A percentile compares a stretch with the other conserved stretches of the same genome.
phyloP scores from a whole-genome alignment of 2,329 filamentous ascomycete genomes.

The Zymoseptoria passerinii region DNA sequence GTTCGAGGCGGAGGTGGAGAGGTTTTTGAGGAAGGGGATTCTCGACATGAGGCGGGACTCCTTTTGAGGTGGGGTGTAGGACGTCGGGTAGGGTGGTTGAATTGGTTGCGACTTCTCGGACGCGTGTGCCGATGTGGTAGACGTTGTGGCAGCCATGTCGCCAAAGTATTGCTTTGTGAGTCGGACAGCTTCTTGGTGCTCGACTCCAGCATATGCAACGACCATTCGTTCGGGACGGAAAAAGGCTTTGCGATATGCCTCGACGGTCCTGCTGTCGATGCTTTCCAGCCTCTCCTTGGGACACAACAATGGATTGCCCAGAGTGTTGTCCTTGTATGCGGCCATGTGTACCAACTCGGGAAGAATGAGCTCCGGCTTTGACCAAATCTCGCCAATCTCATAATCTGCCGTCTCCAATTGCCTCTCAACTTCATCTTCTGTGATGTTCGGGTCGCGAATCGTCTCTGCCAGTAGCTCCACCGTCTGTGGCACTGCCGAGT shows the following conservation, averaged over 20 bases:
- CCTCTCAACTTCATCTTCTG: conserved; percentile 74
- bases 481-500: conserved; percentile 75
- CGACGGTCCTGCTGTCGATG: conserved; percentile 66
- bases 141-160: conserved; percentile 55
- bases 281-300: conserved; percentile 69
- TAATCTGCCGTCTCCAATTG: conserved; percentile 90
- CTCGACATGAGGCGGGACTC: conserved; percentile 67
- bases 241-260: conserved; percentile 72
- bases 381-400: conserved; percentile 96
- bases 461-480: conserved; percentile 85
- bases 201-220: conserved; percentile 86
- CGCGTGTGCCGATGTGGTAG: conserved; percentile 25
- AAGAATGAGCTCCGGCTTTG: conserved; percentile 89
- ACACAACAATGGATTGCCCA: conserved; percentile 88
- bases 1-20: conserved; percentile 64
- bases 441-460: conserved; percentile 76
- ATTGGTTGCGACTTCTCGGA: conserved; percentile 19
- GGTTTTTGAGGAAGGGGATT: conserved; percentile 82
- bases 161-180: conserved; percentile 83
- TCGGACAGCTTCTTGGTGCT: conserved; percentile 69
- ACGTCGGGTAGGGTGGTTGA: conserved; percentile 26
- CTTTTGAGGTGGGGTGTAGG: conserved; percentile 37
- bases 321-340: conserved; percentile 89
- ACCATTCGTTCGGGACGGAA: conserved; percentile 88
- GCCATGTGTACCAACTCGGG: conserved; percentile 93